Conservation (phyloP, 257 asterid species). For the Anisodus acutangulus region DNA sequence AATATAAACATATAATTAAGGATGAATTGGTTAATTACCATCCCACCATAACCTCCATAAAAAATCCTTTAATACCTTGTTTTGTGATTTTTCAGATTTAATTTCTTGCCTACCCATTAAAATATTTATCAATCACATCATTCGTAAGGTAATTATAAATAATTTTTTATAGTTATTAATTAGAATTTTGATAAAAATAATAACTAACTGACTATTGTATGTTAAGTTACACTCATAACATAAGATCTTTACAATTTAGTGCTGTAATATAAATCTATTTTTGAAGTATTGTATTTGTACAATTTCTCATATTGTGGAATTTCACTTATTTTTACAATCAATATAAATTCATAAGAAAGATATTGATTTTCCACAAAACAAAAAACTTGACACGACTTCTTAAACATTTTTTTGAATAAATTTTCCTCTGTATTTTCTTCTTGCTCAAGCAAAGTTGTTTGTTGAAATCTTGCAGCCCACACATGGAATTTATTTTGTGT, state of each 20-base stretch:
- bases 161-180: not conserved
- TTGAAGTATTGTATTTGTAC: no score
- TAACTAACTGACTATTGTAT: not conserved
- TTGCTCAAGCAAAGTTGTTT: not conserved
- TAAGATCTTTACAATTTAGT: not conserved
- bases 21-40: no score
- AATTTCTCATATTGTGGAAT: no score
- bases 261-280: no score
- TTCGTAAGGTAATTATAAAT: not conserved
- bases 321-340: no score
- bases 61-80: slow-evolving; percentile 39
- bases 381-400: not conserved
- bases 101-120: not conserved
- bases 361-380: no score
- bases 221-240: not conserved
- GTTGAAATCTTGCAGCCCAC: not conserved
- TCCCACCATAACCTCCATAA: no score
- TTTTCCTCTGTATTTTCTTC: not conserved
- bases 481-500: not conserved
- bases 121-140: not conserved
- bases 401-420: not conserved
- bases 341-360: not conserved
- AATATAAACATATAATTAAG: no score
- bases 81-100: not conserved
- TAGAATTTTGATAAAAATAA: not conserved